Conservation (phyloP, 148 eudicot species). For the Fagopyrum homotropicum region DNA sequence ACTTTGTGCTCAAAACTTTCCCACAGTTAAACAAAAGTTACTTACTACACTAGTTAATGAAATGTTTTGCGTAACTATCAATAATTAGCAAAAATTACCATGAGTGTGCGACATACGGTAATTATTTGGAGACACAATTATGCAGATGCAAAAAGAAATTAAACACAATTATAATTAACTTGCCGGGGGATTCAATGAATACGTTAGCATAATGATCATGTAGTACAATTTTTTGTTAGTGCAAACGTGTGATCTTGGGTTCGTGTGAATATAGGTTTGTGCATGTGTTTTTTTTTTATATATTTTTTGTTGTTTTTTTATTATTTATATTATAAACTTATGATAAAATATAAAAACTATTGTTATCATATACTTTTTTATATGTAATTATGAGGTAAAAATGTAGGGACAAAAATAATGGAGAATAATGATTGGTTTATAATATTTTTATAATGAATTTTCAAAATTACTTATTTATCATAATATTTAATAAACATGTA, state of each 20-base stretch:
- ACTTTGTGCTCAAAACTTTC: neutral
- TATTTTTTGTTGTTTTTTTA: neutral
- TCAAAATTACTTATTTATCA: too few species aligned
- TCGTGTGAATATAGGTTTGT: neutral
- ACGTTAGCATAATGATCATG: neutral
- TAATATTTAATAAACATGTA: too few species aligned
- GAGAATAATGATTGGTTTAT: too few species aligned
- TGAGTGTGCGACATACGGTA: neutral
- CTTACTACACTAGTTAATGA: neutral
- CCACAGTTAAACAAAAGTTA: neutral
- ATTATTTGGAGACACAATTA: neutral
- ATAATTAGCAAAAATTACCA: neutral
- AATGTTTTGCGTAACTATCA: neutral
- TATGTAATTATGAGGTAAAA: too few species aligned
- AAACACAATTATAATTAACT: neutral
- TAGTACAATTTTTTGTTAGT: neutral
- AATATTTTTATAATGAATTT: too few species aligned
- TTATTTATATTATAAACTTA: neutral
- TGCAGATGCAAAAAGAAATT: neutral
- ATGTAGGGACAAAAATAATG: too few species aligned
- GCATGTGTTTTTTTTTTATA: neutral
- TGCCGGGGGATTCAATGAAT: constrained; percentile 1
- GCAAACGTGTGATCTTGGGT: constrained; percentile 9
- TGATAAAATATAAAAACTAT: neutral
- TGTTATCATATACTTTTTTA: too few species aligned